Conservation (phyloP, 192 early-diverging fungal genomes). For the Coemansia sp. region DNA sequence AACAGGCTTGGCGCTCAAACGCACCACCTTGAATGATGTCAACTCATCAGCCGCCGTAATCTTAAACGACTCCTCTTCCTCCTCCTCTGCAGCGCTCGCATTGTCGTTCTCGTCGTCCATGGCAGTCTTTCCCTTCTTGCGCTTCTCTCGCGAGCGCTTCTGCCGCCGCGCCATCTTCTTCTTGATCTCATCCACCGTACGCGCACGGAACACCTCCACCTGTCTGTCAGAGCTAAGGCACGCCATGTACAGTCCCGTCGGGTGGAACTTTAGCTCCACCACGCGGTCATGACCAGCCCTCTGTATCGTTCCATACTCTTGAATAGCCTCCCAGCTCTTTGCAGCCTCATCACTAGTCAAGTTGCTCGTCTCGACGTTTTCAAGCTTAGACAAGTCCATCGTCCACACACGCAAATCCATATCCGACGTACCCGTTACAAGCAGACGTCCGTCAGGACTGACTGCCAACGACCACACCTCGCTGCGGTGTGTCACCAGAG, state of each 20-base stretch:
- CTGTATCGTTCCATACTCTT: slow-evolving; percentile 70
- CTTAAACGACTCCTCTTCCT: slow-evolving; percentile 5
- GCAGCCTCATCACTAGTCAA: slow-evolving; percentile 15
- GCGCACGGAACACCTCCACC: slow-evolving; percentile 81
- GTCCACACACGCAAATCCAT: slow-evolving; percentile 85
- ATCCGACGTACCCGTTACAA: slow-evolving; percentile 87
- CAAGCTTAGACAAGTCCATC: slow-evolving; percentile 53
- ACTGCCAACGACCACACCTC: slow-evolving; percentile 90
- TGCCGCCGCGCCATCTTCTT: slow-evolving; percentile 78
- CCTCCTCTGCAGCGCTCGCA: slow-evolving; percentile 5
- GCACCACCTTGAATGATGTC: slow-evolving; percentile 64
- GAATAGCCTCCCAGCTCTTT: slow-evolving; percentile 64
- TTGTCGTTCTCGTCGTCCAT: slow-evolving; percentile 35
- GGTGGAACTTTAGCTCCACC: slow-evolving; percentile 72
- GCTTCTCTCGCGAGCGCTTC: slow-evolving; percentile 75
- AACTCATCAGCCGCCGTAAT: slow-evolving; percentile 77
- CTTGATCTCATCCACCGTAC: slow-evolving; percentile 72
- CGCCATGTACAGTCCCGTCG: slow-evolving; percentile 72
- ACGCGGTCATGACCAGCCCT: slow-evolving; percentile 80
- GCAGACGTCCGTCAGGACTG: slow-evolving; percentile 57
- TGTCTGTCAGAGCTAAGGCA: slow-evolving; percentile 74
- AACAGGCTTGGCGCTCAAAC: slow-evolving; percentile 72
- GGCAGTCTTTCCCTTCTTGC: slow-evolving; percentile 36
- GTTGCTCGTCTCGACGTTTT: slow-evolving; percentile 17
- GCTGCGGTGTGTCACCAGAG: slow-evolving; percentile 85